Conservation (phyloP, 1,284 basidiomycete species). For the Microbotryum violaceum region DNA sequence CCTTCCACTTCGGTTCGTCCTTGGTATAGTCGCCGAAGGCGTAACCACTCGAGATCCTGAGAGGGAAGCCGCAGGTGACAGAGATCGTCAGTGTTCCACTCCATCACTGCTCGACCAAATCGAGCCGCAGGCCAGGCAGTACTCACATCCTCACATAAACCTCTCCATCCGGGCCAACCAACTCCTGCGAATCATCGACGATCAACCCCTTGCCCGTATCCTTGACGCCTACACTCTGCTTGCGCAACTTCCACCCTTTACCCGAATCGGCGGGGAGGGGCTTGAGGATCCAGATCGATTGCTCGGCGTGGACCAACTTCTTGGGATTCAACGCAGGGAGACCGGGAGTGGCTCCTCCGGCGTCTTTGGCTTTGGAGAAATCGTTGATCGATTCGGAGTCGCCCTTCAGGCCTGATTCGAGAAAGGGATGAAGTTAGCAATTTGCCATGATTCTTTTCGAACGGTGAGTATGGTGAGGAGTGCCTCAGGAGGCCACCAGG, state of each 20-base stretch:
- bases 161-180: conserved; percentile 56
- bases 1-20: conserved; percentile 39
- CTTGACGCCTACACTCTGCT: conserved; percentile 55
- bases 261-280: conserved; percentile 49
- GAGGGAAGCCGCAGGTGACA: background rate
- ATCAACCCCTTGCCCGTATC: conserved; percentile 78
- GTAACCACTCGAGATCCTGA: conserved; percentile 54
- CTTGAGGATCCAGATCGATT: conserved; percentile 39
- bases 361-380: conserved; percentile 35
- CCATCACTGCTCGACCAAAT: conserved; percentile 41
- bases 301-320: conserved; percentile 42
- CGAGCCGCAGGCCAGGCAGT: background rate
- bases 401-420: conserved; percentile 19
- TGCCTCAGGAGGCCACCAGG: background rate
- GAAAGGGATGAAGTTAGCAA: background rate
- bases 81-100: background rate
- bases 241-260: conserved; percentile 57
- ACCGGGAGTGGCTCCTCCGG: conserved; percentile 20
- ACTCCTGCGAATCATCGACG: conserved; percentile 54
- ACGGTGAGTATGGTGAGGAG: background rate
- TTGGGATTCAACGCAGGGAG: conserved; percentile 39
- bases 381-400: conserved; percentile 36
- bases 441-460: background rate
- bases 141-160: conserved; percentile 49
- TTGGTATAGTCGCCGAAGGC: conserved; percentile 60